These are phyloP conservation scores for Clarireedia homoeocarpa DNA, from an alignment of 2,329 filamentous ascomycete genomes.

Conservation along the genomic window DNA sequence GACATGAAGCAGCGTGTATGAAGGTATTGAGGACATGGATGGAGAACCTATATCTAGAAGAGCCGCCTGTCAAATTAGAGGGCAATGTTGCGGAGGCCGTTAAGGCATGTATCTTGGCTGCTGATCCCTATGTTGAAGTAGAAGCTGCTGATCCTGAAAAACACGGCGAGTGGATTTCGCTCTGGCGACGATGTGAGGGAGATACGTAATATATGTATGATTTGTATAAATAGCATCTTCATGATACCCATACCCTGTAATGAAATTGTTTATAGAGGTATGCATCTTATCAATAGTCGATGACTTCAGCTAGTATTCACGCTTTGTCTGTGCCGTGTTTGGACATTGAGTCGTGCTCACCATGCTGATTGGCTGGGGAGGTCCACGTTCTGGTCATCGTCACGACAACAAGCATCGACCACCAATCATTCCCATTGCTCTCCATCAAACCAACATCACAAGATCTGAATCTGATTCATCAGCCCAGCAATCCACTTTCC, in stretches of 20 bases:
- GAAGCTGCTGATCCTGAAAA: constrained; percentile 11
- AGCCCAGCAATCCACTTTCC: not conserved
- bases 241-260: not conserved
- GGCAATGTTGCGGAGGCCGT: constrained; percentile 40
- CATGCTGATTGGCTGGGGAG: not conserved
- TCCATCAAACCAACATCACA: not conserved
- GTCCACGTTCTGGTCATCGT: not conserved
- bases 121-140: constrained; percentile 37
- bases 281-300: not conserved
- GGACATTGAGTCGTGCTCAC: not conserved
- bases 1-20: constrained; percentile 37
- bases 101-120: constrained; percentile 46
- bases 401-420: not conserved
- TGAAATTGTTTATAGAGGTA: not conserved
- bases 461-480: not conserved
- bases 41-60: constrained; percentile 52
- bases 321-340: not conserved
- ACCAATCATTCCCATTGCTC: no score
- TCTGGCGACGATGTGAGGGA: constrained; percentile 15
- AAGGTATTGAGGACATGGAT: constrained; percentile 45
- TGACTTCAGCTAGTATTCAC: not conserved
- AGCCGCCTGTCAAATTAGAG: constrained; percentile 38
- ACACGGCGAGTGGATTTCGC: constrained; percentile 14
- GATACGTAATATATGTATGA: not conserved
- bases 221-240: not conserved